phyloP scores from a whole-genome alignment of 2,329 filamentous ascomycete species.

The Diaporthe humulicola region DNA sequence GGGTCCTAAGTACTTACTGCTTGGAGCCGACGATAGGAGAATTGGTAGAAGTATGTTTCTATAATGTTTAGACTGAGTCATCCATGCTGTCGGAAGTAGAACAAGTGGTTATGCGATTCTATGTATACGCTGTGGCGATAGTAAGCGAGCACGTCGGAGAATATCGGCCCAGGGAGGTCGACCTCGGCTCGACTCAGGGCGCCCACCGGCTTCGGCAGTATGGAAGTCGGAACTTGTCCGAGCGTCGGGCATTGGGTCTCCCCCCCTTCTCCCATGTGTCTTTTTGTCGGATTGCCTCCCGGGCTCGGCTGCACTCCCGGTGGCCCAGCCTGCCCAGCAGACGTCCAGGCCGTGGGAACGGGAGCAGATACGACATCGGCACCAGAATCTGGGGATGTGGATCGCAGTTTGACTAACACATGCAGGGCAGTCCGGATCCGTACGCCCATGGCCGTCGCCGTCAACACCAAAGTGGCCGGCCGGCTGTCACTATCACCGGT shows the following conservation, averaged over 20 bases:
- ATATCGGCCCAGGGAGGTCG: conserved; percentile 30
- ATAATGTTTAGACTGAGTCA: not conserved
- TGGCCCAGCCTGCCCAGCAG: conserved; percentile 1
- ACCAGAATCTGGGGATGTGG: conserved; percentile 36
- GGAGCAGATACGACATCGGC: conserved; percentile 38
- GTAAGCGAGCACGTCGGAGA: conserved; percentile 22
- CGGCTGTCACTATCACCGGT: not conserved
- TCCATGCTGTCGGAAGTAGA: not conserved
- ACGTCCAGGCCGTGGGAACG: conserved; percentile 20
- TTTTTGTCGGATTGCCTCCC: conserved; percentile 3
- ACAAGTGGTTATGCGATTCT: not conserved
- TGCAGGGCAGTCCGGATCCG: not conserved
- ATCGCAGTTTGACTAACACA: not conserved
- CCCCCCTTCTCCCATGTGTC: not conserved
- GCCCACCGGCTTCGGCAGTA: conserved; percentile 34
- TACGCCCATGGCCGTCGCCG: not conserved
- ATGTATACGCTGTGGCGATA: not conserved
- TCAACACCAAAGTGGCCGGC: conserved; percentile 12
- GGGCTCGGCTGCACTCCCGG: not conserved
- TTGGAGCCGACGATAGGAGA: conserved; percentile 20
- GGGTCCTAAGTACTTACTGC: not conserved
- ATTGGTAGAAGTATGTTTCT: conserved; percentile 31
- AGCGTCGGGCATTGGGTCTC: not conserved
- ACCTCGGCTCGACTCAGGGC: conserved; percentile 35
- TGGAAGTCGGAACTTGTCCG: conserved; percentile 36